Percentiles rank a stretch among this genome's conserved stretches.
Conservation (phyloP, 306 rosid genomes). For the Medicago truncatula region MtrunA17r5.0-ANR NC_053048.1:50599001-50599500, state of each 20-base stretch:
- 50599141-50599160: conserved; percentile 94
- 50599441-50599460: conserved; percentile 85
- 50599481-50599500: conserved; percentile 84
- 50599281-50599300: conserved; percentile 90
- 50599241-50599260: conserved; percentile 90
- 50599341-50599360: conserved; percentile 96
- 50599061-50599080: conserved; percentile 6
- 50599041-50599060: conserved; percentile 16
- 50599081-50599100: conserved; percentile 16
- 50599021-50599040: neutral
- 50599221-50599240: conserved; percentile 76
- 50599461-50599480: conserved; percentile 82
- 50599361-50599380: conserved; percentile 92
- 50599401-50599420: conserved; percentile 93
- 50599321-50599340: conserved; percentile 85
- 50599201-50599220: conserved; percentile 83
- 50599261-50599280: conserved; percentile 95
- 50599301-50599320: conserved; percentile 99
- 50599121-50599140: conserved; percentile 95
- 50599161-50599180: conserved; percentile 99
- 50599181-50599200: conserved; percentile 96
- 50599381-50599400: conserved; percentile 98
- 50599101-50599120: conserved; percentile 81
- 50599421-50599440: conserved; percentile 95
- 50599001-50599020: too few species aligned